phyloP scores from a whole-genome alignment of 2,329 filamentous ascomycete genomes.

The Fusarium subglutinans region DNA sequence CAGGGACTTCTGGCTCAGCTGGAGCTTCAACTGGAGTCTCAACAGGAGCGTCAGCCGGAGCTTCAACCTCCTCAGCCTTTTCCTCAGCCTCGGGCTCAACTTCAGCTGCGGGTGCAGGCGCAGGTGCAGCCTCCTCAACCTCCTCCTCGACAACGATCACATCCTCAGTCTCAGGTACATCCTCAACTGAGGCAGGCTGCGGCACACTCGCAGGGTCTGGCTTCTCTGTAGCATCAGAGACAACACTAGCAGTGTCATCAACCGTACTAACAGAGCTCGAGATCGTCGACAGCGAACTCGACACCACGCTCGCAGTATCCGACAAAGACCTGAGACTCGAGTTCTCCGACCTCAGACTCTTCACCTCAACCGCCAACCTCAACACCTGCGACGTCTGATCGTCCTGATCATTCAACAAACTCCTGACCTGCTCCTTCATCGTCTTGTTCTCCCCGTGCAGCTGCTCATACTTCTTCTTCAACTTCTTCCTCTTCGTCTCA shows the following conservation, averaged over 20 bases:
- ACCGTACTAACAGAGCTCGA: slow-evolving; percentile 18
- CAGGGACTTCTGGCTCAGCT: background rate
- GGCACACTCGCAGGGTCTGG: slow-evolving; percentile 21
- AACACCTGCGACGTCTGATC: slow-evolving; percentile 37
- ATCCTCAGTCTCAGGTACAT: slow-evolving; percentile 14
- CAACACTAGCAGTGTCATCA: slow-evolving; percentile 26
- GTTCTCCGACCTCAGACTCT: slow-evolving; percentile 38
- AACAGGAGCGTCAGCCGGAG: background rate
- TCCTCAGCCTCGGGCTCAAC: background rate
- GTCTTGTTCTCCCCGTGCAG: slow-evolving; percentile 30
- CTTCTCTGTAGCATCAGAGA: slow-evolving; percentile 39
- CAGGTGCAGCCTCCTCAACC: background rate
- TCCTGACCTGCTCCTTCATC: slow-evolving; percentile 30
- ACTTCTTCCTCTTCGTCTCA: slow-evolving; percentile 36
- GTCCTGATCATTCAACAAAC: slow-evolving; percentile 37
- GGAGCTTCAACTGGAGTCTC: slow-evolving; percentile 6
- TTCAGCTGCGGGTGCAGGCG: background rate
- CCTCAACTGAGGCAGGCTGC: slow-evolving; percentile 25
- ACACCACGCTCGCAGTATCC: slow-evolving; percentile 32
- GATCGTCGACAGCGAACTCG: slow-evolving; percentile 34
- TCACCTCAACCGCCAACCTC: slow-evolving; percentile 36
- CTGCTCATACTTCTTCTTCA: slow-evolving; percentile 39
- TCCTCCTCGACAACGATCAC: slow-evolving; percentile 13
- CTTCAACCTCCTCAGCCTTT: background rate
- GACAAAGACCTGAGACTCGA: slow-evolving; percentile 30